Evolutionary conservation across 768 basidiomycete species (phyloP).

Genomic region (Calocybe gangraenosa): DNA sequence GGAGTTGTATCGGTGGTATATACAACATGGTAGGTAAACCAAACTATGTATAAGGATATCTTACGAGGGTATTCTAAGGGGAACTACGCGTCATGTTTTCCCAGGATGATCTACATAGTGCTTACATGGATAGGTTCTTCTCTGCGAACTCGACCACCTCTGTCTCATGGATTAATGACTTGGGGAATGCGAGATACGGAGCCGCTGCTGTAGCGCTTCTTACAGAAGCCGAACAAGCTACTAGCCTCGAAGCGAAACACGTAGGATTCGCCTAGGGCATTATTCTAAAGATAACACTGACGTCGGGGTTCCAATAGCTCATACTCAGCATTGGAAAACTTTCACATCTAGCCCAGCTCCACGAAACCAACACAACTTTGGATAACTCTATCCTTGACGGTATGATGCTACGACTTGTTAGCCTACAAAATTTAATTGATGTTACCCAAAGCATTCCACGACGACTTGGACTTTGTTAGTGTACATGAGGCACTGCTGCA

Average conservation of each 20-base stretch:
- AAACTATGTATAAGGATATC: constrained; percentile 11
- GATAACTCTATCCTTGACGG: constrained; percentile 58
- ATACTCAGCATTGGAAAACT: constrained; percentile 92
- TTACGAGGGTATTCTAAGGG: constrained; percentile 39
- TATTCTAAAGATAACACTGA: constrained; percentile 1
- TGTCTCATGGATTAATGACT: constrained; percentile 86
- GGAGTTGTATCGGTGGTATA: constrained; percentile 92
- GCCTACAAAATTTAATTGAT: constrained; percentile 5
- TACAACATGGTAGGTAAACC: constrained; percentile 69
- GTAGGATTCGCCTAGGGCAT: constrained; percentile 45
- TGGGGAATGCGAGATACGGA: constrained; percentile 64
- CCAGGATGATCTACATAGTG: constrained; percentile 58
- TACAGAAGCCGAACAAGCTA: constrained; percentile 52
- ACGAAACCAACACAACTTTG: constrained; percentile 42
- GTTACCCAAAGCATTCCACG: constrained; percentile 71
- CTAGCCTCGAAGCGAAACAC: constrained; percentile 68
- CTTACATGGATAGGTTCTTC: constrained; percentile 74
- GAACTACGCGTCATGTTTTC: constrained; percentile 81
- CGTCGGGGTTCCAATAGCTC: constrained; percentile 43
- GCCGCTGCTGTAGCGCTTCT: constrained; percentile 63
- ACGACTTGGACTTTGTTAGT: constrained; percentile 81
- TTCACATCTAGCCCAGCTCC: constrained; percentile 73
- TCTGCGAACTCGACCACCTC: constrained; percentile 48
- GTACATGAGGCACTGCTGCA: constrained; percentile 70
- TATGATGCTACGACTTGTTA: constrained; percentile 21